Evolutionary conservation across 352 stramenopile species (phyloP).

Genomic region (Aphanomyces euteiches): DNA sequence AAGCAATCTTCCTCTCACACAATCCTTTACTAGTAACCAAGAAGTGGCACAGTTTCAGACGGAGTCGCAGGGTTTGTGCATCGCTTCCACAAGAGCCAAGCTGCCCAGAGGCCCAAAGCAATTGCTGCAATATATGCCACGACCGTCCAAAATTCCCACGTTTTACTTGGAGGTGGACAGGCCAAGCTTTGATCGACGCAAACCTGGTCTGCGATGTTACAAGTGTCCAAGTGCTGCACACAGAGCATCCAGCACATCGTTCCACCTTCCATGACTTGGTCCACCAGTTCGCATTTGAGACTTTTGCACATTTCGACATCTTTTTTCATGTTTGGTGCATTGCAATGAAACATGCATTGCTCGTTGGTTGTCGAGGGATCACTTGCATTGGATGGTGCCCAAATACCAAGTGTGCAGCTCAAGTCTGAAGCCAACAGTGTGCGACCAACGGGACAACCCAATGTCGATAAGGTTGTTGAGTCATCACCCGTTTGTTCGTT

Average conservation of each 20-base stretch:
- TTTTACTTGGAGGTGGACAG: conserved; percentile 33
- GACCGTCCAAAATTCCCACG: not conserved
- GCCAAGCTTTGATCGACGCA: conserved; percentile 43
- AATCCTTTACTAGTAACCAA: not conserved
- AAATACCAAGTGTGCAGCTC: conserved; percentile 31
- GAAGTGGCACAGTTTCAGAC: not conserved
- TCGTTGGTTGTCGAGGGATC: conserved; percentile 26
- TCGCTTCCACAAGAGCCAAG: not conserved
- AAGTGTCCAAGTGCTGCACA: conserved; percentile 44
- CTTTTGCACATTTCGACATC: conserved; percentile 28
- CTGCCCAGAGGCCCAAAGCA: not conserved
- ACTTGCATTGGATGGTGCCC: conserved; percentile 21
- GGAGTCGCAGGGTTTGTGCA: not conserved
- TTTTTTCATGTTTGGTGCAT: conserved; percentile 26
- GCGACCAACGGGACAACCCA: conserved; percentile 28
- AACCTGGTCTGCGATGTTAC: conserved; percentile 34
- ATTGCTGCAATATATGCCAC: not conserved
- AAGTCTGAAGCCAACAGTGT: conserved; percentile 30
- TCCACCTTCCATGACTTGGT: conserved; percentile 28
- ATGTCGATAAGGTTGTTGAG: conserved; percentile 19
- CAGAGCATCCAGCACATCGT: conserved; percentile 56
- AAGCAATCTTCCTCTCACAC: not conserved
- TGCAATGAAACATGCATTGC: conserved; percentile 34
- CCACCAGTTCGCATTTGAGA: conserved; percentile 1
- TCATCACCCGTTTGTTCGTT: not conserved